Evolutionary conservation across 345 rosid species (phyloP).

Genomic region (Firmiana major): DNA sequence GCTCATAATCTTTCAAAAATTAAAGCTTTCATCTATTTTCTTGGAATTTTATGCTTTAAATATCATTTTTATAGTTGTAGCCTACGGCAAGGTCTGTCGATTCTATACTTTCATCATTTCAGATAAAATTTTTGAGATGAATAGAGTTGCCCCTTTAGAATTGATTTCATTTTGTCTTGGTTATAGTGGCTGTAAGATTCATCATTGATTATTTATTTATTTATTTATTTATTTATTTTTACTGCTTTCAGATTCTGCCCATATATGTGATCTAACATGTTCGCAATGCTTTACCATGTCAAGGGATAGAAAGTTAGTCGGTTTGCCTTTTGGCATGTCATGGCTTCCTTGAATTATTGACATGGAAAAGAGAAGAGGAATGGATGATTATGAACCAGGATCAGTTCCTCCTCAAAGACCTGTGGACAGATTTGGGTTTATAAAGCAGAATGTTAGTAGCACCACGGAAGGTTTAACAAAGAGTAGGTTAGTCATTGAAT

Average conservation of each 20-base stretch:
- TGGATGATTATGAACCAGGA: conserved; percentile 63
- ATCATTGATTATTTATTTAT: conserved; percentile 10
- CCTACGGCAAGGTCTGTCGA: not conserved
- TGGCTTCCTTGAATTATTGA: conserved; percentile 29
- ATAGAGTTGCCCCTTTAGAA: not conserved
- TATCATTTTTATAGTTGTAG: not conserved
- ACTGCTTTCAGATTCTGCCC: conserved; percentile 14
- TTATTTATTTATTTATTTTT: too few species aligned
- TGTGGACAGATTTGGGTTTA: conserved; percentile 73
- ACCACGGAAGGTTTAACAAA: conserved; percentile 48
- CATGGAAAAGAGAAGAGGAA: conserved; percentile 59
- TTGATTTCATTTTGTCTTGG: not conserved
- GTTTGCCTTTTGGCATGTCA: conserved; percentile 12
- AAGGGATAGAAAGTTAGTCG: conserved; percentile 14
- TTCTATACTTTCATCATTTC: conserved; percentile 2
- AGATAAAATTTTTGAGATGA: not conserved
- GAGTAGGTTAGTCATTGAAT: conserved; percentile 42
- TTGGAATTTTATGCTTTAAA: not conserved
- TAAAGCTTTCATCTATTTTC: not conserved
- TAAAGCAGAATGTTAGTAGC: conserved; percentile 56
- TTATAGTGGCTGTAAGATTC: not conserved
- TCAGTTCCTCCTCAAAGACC: conserved; percentile 55
- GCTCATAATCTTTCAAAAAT: not conserved
- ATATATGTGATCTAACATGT: conserved; percentile 10
- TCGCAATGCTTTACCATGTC: conserved; percentile 25